phyloP scores from a whole-genome alignment of 148 eudicot species.

The Rhododendron griersonianum region DNA sequence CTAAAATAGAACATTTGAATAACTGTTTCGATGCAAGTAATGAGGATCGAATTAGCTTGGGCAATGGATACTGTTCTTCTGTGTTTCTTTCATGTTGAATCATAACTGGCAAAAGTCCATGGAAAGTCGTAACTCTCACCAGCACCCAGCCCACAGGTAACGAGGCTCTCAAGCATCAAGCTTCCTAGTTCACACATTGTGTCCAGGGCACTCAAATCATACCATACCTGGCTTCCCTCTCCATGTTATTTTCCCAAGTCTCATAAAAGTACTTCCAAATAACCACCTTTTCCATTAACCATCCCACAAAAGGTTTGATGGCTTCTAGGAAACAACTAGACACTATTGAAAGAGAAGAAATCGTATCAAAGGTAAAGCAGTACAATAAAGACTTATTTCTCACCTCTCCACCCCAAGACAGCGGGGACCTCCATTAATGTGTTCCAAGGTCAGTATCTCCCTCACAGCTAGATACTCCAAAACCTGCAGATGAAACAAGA shows the following conservation, averaged over 20 bases:
- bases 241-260: not conserved
- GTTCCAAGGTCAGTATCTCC: constrained; percentile 71
- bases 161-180: not conserved
- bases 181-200: not conserved
- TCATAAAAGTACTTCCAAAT: not conserved
- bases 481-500: constrained; percentile 36
- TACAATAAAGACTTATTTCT: constrained; percentile 7
- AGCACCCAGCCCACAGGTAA: not conserved
- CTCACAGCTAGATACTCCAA: constrained; percentile 64
- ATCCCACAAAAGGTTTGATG: not conserved
- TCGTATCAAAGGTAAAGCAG: not conserved
- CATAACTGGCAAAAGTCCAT: not conserved
- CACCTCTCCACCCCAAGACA: constrained; percentile 87
- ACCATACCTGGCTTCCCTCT: not conserved
- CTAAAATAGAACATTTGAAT: not conserved
- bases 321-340: not conserved
- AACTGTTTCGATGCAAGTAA: not conserved
- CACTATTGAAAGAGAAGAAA: not conserved
- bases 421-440: constrained; percentile 60
- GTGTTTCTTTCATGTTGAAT: not conserved
- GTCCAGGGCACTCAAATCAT: not conserved
- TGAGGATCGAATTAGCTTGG: not conserved
- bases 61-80: not conserved
- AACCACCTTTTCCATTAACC: not conserved
- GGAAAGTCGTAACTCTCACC: not conserved